Percentiles rank a stretch among this genome's conserved stretches.
Conservation (phyloP, 169 alveolate genomes). For the Plasmodium reichenowi region DNA sequence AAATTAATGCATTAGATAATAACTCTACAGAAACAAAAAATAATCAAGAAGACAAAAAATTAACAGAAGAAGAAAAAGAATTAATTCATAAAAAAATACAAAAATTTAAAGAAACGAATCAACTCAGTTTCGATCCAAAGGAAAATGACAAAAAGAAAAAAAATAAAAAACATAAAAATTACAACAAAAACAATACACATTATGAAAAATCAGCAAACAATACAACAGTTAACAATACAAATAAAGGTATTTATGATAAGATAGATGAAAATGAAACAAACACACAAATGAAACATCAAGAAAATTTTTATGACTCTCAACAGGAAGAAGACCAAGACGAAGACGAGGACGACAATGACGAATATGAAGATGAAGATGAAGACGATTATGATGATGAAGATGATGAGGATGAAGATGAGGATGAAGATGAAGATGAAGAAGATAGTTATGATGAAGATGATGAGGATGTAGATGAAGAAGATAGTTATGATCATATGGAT, state of each 20-base stretch:
- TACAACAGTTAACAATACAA: not conserved
- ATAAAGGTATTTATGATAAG: not conserved
- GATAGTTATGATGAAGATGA: slow-evolving; percentile 25
- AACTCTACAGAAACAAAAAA: not conserved
- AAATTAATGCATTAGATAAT: not conserved
- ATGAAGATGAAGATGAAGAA: slow-evolving; percentile 10
- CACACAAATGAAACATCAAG: slow-evolving; percentile 5
- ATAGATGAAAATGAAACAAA: not conserved
- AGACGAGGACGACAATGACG: not conserved
- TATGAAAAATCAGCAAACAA: not conserved
- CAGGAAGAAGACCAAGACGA: not conserved
- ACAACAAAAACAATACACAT: not conserved
- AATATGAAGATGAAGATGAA: not conserved
- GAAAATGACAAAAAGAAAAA: not conserved
- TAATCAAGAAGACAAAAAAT: not conserved
- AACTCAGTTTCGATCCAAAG: slow-evolving; percentile 5
- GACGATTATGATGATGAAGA: not conserved
- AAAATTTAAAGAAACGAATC: slow-evolving; percentile 60
- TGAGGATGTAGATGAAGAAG: not conserved
- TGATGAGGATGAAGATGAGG: slow-evolving; percentile 14
- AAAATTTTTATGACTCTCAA: not conserved
- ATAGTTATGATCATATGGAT: not conserved
- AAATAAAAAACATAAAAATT: not conserved
- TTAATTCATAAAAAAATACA: slow-evolving; percentile 35
- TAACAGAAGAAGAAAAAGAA: slow-evolving; percentile 59